Conservation (phyloP, 306 rosid species). For the Parietaria judaica region DNA sequence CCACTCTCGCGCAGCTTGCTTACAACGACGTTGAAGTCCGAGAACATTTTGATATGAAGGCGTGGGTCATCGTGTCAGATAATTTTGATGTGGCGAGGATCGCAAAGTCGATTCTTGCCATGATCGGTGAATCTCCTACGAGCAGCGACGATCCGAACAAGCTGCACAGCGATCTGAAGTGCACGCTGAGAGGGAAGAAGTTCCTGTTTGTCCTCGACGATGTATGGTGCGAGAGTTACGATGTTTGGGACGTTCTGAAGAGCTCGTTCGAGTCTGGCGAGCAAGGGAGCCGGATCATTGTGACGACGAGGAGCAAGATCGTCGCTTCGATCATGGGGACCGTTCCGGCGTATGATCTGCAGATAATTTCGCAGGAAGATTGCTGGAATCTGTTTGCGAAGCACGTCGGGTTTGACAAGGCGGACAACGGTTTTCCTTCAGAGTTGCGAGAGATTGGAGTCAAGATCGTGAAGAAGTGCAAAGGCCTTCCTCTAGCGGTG, state of each 20-base stretch:
- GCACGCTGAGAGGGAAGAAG: background rate
- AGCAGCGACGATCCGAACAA: no score
- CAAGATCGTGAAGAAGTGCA: slow-evolving; percentile 18
- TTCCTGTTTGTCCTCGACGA: background rate
- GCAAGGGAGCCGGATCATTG: slow-evolving; percentile 7
- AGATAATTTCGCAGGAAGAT: slow-evolving; percentile 4
- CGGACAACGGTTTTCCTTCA: background rate
- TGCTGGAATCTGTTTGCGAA: slow-evolving; percentile 14
- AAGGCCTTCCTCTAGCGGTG: slow-evolving; percentile 17
- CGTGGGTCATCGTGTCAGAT: background rate
- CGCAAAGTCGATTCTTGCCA: background rate
- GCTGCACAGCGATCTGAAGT: no score
- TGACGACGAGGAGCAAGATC: slow-evolving; percentile 4
- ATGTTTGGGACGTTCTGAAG: background rate
- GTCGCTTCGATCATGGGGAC: background rate
- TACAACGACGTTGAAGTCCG: no score
- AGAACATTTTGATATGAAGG: no score
- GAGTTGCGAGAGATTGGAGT: slow-evolving; percentile 8
- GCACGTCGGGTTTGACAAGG: background rate
- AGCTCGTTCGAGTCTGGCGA: background rate
- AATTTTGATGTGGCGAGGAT: slow-evolving; percentile 2
- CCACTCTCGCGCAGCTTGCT: slow-evolving; percentile 1
- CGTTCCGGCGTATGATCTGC: background rate
- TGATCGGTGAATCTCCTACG: background rate
- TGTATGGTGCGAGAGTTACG: background rate